phyloP scores from a whole-genome alignment of 2,329 filamentous ascomycete genomes.

The Dactylonectria macrodidyma region DNA sequence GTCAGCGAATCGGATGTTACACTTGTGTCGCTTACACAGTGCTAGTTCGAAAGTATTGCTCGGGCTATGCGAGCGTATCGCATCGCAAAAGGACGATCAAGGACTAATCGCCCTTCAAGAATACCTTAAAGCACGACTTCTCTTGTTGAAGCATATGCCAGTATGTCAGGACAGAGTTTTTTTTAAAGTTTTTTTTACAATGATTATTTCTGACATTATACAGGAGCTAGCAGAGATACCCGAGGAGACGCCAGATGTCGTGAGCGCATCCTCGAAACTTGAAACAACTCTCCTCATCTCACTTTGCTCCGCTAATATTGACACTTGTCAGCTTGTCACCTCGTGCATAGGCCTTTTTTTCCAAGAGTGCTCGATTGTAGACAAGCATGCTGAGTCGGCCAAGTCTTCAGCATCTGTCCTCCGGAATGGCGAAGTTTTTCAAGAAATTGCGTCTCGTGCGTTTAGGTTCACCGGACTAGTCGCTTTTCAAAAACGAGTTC shows the following conservation, averaged over 20 bases:
- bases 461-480: slow-evolving; percentile 79
- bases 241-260: slow-evolving; percentile 69
- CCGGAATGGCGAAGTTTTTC: slow-evolving; percentile 73
- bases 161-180: slow-evolving; percentile 52
- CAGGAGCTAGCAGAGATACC: slow-evolving; percentile 70
- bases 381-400: slow-evolving; percentile 63
- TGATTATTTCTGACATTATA: not conserved
- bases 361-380: slow-evolving; percentile 72
- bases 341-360: slow-evolving; percentile 73
- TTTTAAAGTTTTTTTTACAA: not conserved
- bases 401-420: slow-evolving; percentile 68
- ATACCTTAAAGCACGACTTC: slow-evolving; percentile 70
- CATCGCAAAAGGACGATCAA: slow-evolving; percentile 58
- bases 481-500: slow-evolving; percentile 77
- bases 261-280: slow-evolving; percentile 66
- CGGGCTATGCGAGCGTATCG: slow-evolving; percentile 65
- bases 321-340: slow-evolving; percentile 76
- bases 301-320: slow-evolving; percentile 76
- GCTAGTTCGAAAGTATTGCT: slow-evolving; percentile 57
- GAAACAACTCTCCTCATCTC: slow-evolving; percentile 76
- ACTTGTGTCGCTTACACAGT: slow-evolving; percentile 17
- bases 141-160: slow-evolving; percentile 65
- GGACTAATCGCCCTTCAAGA: slow-evolving; percentile 65
- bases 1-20: slow-evolving; percentile 28
- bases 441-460: slow-evolving; percentile 73